Evolutionary conservation across 2,329 filamentous ascomycete genomes (phyloP).

Genomic region (Periconia sp.): DNA sequence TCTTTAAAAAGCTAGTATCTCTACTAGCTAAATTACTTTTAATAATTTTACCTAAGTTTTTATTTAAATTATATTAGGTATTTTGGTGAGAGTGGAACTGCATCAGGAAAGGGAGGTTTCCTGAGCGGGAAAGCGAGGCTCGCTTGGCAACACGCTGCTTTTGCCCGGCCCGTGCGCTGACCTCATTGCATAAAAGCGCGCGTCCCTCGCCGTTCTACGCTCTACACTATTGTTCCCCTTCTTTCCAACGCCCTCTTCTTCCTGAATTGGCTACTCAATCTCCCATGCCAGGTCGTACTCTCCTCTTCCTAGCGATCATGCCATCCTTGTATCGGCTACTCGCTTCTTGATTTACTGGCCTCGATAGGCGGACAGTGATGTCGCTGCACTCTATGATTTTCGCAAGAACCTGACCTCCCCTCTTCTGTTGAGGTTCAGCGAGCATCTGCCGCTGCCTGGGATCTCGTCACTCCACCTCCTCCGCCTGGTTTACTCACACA

Average conservation of each 20-base stretch:
- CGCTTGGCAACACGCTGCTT: conserved; percentile 20
- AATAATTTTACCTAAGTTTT: too few species aligned
- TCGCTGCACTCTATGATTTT: conserved; percentile 2
- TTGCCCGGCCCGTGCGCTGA: conserved; percentile 22
- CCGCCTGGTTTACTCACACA: conserved; percentile 1
- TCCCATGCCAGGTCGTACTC: conserved; percentile 11
- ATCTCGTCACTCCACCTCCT: conserved; percentile 3
- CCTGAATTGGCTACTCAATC: conserved; percentile 14
- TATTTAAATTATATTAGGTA: conserved; percentile 8
- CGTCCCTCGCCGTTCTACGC: conserved; percentile 14
- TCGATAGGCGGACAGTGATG: conserved; percentile 2
- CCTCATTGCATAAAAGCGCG: conserved; percentile 20
- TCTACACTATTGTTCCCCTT: conserved; percentile 14
- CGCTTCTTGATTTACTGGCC: conserved; percentile 3
- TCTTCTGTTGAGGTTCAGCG: conserved; percentile 2
- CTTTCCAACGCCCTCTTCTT: conserved; percentile 5
- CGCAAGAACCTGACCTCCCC: background rate
- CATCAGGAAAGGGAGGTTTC: conserved; percentile 20
- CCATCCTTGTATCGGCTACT: conserved; percentile 10
- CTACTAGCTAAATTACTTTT: too few species aligned
- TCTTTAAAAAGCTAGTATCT: too few species aligned
- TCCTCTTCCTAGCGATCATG: conserved; percentile 12
- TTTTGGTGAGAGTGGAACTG: conserved; percentile 18
- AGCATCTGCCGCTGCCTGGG: conserved; percentile 2
- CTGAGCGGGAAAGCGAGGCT: conserved; percentile 18